phyloP scores from a whole-genome alignment of 2,329 filamentous ascomycete species.

The Penicillium sp. region DNA sequence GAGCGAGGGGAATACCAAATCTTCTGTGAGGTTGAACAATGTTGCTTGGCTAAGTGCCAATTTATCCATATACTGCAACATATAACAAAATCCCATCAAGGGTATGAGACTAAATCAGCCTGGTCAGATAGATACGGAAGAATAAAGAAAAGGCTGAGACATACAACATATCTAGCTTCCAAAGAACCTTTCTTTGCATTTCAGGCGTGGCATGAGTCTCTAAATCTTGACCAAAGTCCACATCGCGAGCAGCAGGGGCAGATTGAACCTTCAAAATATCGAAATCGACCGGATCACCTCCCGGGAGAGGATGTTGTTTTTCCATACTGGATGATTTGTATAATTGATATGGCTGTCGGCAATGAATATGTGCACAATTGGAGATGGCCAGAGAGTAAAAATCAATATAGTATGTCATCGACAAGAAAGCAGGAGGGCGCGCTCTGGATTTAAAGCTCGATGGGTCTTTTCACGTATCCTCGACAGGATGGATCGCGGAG shows the following conservation, averaged over 20 bases:
- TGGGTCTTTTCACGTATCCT: too few relatives aligned
- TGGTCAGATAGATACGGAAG: conserved; percentile 31
- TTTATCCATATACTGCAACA: conserved; percentile 33
- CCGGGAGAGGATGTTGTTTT: conserved; percentile 12
- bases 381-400: too few relatives aligned
- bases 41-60: conserved; percentile 27
- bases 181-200: conserved; percentile 24
- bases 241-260: conserved; percentile 20
- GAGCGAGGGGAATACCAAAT: conserved; percentile 17
- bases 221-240: conserved; percentile 28
- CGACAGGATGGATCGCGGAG: too few relatives aligned
- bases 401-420: too few relatives aligned
- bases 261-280: conserved; percentile 18
- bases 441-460: too few relatives aligned
- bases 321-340: conserved; percentile 17
- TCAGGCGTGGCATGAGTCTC: conserved; percentile 24
- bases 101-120: conserved; percentile 22
- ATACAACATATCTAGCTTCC: conserved; percentile 30
- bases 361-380: too few relatives aligned
- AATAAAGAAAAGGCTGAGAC: conserved; percentile 27
- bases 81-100: conserved; percentile 27
- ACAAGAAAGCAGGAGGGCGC: too few relatives aligned
- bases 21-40: conserved; percentile 22
- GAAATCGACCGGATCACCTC: conserved; percentile 9
- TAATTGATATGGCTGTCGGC: too few relatives aligned